phyloP scores from a whole-genome alignment of 108 stramenopile species.

The Mediolabrus comicus region DNA sequence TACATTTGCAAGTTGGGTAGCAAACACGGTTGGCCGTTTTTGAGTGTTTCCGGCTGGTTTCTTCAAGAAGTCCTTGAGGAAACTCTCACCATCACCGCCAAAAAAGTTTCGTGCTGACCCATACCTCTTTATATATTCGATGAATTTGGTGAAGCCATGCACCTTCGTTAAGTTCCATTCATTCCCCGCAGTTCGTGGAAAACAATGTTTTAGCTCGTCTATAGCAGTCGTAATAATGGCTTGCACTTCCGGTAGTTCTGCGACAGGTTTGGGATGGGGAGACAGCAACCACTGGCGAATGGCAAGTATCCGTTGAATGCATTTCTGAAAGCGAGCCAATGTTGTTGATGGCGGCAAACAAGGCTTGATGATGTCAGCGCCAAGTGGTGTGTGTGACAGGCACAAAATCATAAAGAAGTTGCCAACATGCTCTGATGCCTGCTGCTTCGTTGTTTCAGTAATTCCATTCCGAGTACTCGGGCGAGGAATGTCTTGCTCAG shows the following conservation, averaged over 20 bases:
- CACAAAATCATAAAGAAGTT: not conserved
- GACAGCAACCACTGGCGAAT: not conserved
- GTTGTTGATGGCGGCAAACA: too few species aligned
- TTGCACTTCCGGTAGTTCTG: not conserved
- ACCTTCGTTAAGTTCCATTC: not conserved
- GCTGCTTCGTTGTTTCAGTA: not conserved
- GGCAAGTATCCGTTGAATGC: not conserved
- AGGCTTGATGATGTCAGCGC: not conserved
- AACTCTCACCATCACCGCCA: not conserved
- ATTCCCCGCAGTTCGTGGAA: not conserved
- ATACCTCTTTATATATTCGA: not conserved
- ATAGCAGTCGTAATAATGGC: not conserved
- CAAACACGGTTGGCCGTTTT: not conserved
- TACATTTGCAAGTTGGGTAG: not conserved
- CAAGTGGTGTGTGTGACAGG: not conserved
- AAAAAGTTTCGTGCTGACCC: not conserved
- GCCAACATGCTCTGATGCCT: not conserved
- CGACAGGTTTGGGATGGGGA: not conserved
- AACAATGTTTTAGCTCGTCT: not conserved
- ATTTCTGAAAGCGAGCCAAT: not conserved
- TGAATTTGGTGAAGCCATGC: not conserved
- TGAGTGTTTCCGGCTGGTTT: not conserved
- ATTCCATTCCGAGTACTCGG: not conserved
- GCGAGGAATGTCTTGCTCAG: not conserved
- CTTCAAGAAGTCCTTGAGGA: not conserved